These are phyloP conservation scores for Pyricularia sp. DNA, from an alignment of 2,329 filamentous ascomycete species.

Conservation along the genomic window DNA sequence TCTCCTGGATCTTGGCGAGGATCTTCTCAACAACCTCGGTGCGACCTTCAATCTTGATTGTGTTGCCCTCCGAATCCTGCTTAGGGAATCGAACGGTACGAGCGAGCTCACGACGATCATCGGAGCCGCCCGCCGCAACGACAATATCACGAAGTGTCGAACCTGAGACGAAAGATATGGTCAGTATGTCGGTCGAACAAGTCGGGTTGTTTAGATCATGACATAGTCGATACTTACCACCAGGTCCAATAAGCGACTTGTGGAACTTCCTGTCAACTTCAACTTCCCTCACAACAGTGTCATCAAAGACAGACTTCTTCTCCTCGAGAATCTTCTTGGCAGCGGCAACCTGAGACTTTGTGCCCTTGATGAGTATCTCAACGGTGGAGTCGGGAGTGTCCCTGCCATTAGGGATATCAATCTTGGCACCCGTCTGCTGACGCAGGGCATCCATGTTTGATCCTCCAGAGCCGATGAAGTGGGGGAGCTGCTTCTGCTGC, in stretches of 20 bases:
- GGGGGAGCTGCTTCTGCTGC: constrained; percentile 85
- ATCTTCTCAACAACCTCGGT: constrained; percentile 81
- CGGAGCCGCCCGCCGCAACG: constrained; percentile 74
- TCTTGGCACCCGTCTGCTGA: constrained; percentile 70
- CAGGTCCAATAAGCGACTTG: constrained; percentile 73
- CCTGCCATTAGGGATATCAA: constrained; percentile 76
- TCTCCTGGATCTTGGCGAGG: constrained; percentile 63
- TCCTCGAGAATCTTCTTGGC: constrained; percentile 85
- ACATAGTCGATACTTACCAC: constrained; percentile 47
- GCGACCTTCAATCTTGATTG: constrained; percentile 79
- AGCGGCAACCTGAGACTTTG: constrained; percentile 77
- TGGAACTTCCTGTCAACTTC: constrained; percentile 94
- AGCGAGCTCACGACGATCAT: constrained; percentile 69
- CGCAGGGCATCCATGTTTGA: constrained; percentile 84
- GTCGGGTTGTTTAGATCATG: not conserved
- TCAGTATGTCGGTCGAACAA: not conserved
- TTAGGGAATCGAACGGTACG: constrained; percentile 93
- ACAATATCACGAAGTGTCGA: constrained; percentile 79
- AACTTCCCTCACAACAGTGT: constrained; percentile 72
- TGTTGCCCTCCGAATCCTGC: constrained; percentile 66
- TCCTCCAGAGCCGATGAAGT: constrained; percentile 81
- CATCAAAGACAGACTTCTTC: constrained; percentile 76
- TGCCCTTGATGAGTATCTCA: constrained; percentile 85
- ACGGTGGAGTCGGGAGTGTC: constrained; percentile 60
- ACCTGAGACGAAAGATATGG: constrained; percentile 32